Evolutionary conservation across 257 asterid genomes (phyloP).

Genomic region (Solanum corneliomulleri): DNA sequence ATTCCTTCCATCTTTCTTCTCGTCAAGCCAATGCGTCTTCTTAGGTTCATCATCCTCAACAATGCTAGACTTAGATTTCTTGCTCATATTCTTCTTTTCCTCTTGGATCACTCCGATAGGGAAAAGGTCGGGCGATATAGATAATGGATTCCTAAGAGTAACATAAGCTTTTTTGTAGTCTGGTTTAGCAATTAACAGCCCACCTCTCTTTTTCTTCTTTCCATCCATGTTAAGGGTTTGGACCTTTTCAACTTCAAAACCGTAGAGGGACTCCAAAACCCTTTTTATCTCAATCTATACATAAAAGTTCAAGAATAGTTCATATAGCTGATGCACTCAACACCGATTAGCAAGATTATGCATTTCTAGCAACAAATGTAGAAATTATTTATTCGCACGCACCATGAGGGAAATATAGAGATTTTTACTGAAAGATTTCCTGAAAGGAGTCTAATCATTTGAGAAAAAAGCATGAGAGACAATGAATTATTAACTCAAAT

Average conservation of each 20-base stretch:
- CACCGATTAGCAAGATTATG: background rate
- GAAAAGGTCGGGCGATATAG: conserved; percentile 54
- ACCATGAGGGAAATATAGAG: background rate
- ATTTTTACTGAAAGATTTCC: background rate
- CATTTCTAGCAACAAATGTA: background rate
- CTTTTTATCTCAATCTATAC: conserved; percentile 74
- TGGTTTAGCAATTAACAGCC: conserved; percentile 53
- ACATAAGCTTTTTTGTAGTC: conserved; percentile 91
- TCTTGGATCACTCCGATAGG: conserved; percentile 67
- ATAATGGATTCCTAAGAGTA: conserved; percentile 59
- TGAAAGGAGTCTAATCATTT: background rate
- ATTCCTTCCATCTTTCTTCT: conserved; percentile 28
- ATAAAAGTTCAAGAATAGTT: background rate
- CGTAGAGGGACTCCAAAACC: conserved; percentile 84
- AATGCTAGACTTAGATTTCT: conserved; percentile 59
- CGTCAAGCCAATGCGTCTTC: conserved; percentile 88
- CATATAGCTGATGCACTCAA: background rate
- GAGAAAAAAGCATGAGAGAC: background rate
- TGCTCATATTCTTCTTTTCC: conserved; percentile 34
- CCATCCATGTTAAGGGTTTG: conserved; percentile 90
- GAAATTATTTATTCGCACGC: background rate
- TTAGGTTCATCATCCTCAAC: conserved; percentile 67
- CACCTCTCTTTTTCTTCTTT: conserved; percentile 87
- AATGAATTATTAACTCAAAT: background rate
- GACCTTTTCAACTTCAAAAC: conserved; percentile 87